A percentile compares a stretch with the other conserved stretches of the same genome.
phyloP scores from a whole-genome alignment of 2,329 filamentous ascomycete species.

The Ophiostoma ulmi region DNA sequence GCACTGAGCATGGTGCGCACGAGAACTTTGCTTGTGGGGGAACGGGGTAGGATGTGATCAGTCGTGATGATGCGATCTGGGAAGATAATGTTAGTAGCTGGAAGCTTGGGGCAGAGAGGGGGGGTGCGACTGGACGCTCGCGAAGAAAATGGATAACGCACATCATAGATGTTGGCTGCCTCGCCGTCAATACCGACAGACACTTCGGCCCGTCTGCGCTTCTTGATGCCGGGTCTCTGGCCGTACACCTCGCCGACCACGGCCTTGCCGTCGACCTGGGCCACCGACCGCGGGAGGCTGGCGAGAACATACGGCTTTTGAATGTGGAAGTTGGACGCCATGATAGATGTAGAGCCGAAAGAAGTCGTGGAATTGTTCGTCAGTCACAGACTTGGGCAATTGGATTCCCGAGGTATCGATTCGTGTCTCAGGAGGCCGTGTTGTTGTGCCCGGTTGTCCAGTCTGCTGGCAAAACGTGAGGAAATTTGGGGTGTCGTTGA shows the following conservation, averaged over 20 bases:
- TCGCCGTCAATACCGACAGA: constrained; percentile 60
- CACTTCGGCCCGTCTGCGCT: constrained; percentile 59
- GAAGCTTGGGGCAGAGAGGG: neutral
- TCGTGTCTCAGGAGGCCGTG: neutral
- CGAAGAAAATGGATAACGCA: constrained; percentile 34
- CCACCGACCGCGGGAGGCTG: constrained; percentile 54
- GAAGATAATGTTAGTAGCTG: constrained; percentile 18
- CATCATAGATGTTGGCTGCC: constrained; percentile 61
- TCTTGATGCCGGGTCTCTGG: constrained; percentile 50
- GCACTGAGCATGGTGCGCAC: constrained; percentile 56
- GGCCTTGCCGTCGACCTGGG: constrained; percentile 47
- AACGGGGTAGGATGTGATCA: constrained; percentile 63
- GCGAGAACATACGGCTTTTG: constrained; percentile 61
- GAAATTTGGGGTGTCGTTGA: constrained; percentile 13
- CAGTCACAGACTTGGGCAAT: neutral
- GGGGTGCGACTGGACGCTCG: neutral
- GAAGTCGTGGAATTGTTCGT: neutral
- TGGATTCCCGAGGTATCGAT: neutral
- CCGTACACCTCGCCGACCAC: constrained; percentile 58
- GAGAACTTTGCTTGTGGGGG: constrained; percentile 61
- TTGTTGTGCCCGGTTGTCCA: neutral
- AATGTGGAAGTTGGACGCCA: constrained; percentile 57
- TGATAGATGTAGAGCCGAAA: constrained; percentile 31
- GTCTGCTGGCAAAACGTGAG: constrained; percentile 13
- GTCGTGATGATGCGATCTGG: constrained; percentile 55